Evolutionary conservation across 2,329 filamentous ascomycete genomes (phyloP), one percentile per base, ranked within the genome.

Genomic region (Fusarium coicis): DNA sequence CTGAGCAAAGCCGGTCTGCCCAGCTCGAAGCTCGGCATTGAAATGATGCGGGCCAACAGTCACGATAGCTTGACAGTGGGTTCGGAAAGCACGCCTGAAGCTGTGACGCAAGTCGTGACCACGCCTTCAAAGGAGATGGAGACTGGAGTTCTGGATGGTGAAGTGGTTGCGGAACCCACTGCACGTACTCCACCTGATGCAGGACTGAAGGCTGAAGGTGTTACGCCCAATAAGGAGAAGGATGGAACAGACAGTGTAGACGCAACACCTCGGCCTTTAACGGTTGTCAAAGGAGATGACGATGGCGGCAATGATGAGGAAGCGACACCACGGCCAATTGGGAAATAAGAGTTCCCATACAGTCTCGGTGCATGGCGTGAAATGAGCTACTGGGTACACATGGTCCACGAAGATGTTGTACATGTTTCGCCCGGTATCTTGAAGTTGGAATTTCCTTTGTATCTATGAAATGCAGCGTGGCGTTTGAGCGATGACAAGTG

Each of bases 11-110:
- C 85, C 21, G 85, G 87, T 42, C 87, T 93, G 30, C 92, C 93
- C 18, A 93, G 92, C 60, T 97, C 95, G 1, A 98, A 97, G 81
- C 88, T 98, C 4, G 95, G 95, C 4, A 96, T 95, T 55, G 96
- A 98, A 81, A 98, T 98, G 96, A 96, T 98, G 94, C 91, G 96
- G 53, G 97, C 96, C 26, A 97, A 97, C 81, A 97, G 94, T 79
- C 93, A 96, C 76, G 96, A 97, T 54, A 97, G 95, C 78, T 89
- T 93, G 61, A 85, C 85, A 3, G 58, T 87, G 18, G 81, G 83
- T 16, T 87, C 87, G 6, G 88, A 89, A 52, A 85, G 83, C 73
- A 85, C 85, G 19, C 80, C 84, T 2, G 87, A 88, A 72, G 84
- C 85, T n/a, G 80, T 84, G n/a, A 87, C 87, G 7, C 85, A 88